phyloP scores from a whole-genome alignment of 495 filamentous ascomycete species.

The Apodospora peruviana region DNA sequence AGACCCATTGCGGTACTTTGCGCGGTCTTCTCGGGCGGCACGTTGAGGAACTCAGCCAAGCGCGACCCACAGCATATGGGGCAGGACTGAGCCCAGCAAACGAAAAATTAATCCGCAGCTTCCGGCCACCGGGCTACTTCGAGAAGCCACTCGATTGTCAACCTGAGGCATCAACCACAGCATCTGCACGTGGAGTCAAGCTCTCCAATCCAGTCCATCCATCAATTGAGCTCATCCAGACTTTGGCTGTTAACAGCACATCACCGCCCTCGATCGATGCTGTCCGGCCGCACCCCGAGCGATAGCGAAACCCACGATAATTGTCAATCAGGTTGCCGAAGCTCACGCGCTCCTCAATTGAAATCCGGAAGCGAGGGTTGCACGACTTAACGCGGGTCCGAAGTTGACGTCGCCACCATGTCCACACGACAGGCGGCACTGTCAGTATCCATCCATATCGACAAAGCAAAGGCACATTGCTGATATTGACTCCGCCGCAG shows the following conservation, averaged over 20 bases:
- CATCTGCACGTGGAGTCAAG: background rate
- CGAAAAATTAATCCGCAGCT: background rate
- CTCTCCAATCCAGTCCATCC: conserved; percentile 6
- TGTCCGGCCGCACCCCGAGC: background rate
- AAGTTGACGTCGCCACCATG: conserved; percentile 28
- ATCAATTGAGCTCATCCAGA: conserved; percentile 4
- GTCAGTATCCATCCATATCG: conserved; percentile 23
- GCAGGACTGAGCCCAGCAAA: background rate
- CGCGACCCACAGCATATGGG: no score
- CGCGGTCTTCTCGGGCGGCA: no score
- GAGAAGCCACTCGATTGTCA: background rate
- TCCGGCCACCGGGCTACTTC: background rate
- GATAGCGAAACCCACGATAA: background rate
- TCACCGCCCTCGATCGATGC: background rate
- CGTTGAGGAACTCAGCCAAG: no score
- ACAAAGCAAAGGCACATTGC: background rate
- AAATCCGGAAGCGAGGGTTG: background rate
- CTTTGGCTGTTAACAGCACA: background rate
- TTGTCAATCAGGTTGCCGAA: background rate
- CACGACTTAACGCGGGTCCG: background rate
- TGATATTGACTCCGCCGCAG: conserved; percentile 38
- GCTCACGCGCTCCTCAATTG: background rate
- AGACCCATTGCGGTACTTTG: background rate
- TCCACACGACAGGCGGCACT: conserved; percentile 40
- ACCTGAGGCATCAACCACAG: conserved; percentile 7